Percentiles rank a stretch among this genome's conserved stretches.
phyloP scores from a whole-genome alignment of 768 basidiomycete species.

The Xerocomus brunneocitrinus region DNA sequence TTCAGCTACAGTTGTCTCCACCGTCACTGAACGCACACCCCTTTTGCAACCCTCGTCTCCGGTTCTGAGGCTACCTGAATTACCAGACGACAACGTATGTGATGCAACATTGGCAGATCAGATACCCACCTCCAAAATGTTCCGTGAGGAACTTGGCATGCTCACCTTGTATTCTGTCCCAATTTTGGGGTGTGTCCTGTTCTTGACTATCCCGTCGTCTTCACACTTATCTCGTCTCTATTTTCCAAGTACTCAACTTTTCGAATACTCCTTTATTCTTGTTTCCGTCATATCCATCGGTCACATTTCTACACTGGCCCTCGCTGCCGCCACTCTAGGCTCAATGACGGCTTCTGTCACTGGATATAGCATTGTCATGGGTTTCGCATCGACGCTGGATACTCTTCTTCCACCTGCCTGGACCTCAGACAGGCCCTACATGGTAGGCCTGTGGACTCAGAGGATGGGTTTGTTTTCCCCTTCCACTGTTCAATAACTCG shows the following conservation, averaged over 20 bases:
- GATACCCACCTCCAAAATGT: conserved; percentile 28
- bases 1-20: not conserved
- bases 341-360: conserved; percentile 67
- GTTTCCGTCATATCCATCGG: conserved; percentile 85
- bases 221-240: not conserved
- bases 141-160: conserved; percentile 57
- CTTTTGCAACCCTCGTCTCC: conserved; percentile 44
- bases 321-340: conserved; percentile 76
- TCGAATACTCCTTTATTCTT: conserved; percentile 84
- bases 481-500: not conserved
- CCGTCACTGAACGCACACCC: conserved; percentile 51
- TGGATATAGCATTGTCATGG: conserved; percentile 65
- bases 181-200: conserved; percentile 56
- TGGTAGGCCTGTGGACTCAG: conserved; percentile 89
- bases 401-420: conserved; percentile 92
- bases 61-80: conserved; percentile 55
- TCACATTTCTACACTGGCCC: conserved; percentile 83
- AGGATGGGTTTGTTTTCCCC: conserved; percentile 61
- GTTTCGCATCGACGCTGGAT: conserved; percentile 82
- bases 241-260: conserved; percentile 57
- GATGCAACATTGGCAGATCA: conserved; percentile 13
- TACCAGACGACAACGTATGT: conserved; percentile 27
- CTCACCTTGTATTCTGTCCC: conserved; percentile 64
- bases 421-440: conserved; percentile 79
- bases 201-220: not conserved